Evolutionary conservation across 2,329 filamentous ascomycete genomes (phyloP).

Genomic region (Diplocarpon mali): DNA sequence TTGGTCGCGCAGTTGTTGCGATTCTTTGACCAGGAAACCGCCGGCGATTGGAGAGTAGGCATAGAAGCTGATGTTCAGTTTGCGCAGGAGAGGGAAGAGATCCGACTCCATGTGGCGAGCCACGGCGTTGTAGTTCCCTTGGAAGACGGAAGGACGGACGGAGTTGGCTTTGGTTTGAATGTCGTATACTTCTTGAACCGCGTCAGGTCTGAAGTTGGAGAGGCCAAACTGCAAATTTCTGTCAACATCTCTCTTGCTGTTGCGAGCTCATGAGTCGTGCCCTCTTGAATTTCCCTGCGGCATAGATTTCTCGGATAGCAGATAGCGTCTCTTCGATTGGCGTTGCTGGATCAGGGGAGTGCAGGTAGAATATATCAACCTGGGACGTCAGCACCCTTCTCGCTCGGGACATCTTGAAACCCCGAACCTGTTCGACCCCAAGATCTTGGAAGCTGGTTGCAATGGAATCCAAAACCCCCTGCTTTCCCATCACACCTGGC

Average conservation of each 20-base stretch:
- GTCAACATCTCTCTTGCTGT: slow-evolving; percentile 40
- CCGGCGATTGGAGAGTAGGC: slow-evolving; percentile 54
- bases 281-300: slow-evolving; percentile 26
- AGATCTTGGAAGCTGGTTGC: slow-evolving; percentile 19
- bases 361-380: slow-evolving; percentile 55
- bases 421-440: slow-evolving; percentile 16
- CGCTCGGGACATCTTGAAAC: not conserved
- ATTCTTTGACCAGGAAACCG: slow-evolving; percentile 41
- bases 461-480: slow-evolving; percentile 19
- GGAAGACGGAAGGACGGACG: slow-evolving; percentile 27
- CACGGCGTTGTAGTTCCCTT: slow-evolving; percentile 27
- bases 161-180: slow-evolving; percentile 23
- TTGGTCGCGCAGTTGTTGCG: slow-evolving; percentile 4
- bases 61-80: slow-evolving; percentile 29
- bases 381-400: slow-evolving; percentile 2
- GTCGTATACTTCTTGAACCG: slow-evolving; percentile 25
- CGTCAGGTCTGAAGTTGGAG: slow-evolving; percentile 25
- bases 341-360: slow-evolving; percentile 25
- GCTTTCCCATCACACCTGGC: slow-evolving; percentile 13
- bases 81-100: slow-evolving; percentile 43
- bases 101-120: slow-evolving; percentile 46
- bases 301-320: slow-evolving; percentile 27
- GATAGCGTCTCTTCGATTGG: slow-evolving; percentile 27
- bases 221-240: slow-evolving; percentile 24
- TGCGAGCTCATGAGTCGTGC: slow-evolving; percentile 38